Percentiles rank a stretch among this genome's conserved stretches.
phyloP scores from a whole-genome alignment of 768 basidiomycete species.

The Suillus ampliporus region DNA sequence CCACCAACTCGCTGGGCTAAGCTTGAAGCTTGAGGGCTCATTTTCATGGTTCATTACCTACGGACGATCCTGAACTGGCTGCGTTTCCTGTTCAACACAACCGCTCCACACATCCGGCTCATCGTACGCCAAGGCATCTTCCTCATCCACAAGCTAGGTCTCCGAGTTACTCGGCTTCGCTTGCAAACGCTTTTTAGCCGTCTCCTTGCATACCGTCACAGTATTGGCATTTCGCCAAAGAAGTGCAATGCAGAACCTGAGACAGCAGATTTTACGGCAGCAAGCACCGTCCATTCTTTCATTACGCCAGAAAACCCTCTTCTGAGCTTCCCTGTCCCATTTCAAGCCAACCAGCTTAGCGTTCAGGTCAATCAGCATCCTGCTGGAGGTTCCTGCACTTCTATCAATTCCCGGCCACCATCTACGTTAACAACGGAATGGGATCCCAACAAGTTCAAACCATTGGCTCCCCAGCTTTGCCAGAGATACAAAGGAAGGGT shows the following conservation, averaged over 20 bases:
- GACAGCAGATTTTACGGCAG: not conserved
- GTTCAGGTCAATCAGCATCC: not conserved
- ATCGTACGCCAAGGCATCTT: not conserved
- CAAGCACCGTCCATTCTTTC: not conserved
- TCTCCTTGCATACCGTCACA: not conserved
- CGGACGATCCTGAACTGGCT: not conserved
- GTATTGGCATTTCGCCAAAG: not conserved
- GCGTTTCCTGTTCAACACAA: not conserved
- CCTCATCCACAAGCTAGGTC: not conserved
- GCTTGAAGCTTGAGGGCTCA: not conserved
- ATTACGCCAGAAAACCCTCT: not conserved
- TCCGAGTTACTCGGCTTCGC: not conserved
- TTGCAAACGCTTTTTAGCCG: not conserved
- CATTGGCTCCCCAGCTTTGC: not conserved
- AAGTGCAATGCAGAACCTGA: not conserved
- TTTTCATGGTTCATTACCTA: not conserved
- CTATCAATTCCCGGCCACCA: not conserved
- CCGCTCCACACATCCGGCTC: not conserved
- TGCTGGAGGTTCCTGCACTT: not conserved
- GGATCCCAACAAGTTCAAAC: conserved; percentile 1
- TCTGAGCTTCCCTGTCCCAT: not conserved
- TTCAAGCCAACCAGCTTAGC: not conserved
- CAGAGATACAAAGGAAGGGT: not conserved
- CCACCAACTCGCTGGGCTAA: not conserved
- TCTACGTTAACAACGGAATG: not conserved